Base-by-base conservation (phyloP, 2,329 filamentous ascomycete genomes). In the Talaromyces sp. region DNA sequence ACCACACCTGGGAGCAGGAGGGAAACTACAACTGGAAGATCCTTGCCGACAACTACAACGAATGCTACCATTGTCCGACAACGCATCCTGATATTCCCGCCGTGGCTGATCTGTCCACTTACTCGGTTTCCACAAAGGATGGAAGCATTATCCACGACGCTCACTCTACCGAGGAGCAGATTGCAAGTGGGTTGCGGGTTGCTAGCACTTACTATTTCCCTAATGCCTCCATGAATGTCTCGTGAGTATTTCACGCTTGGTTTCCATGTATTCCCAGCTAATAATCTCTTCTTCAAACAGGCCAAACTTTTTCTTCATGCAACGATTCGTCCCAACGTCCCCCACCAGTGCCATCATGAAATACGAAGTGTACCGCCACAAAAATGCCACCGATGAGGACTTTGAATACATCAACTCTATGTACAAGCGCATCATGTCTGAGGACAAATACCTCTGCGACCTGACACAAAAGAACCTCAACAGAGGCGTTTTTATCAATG, bases 281-380 rank as follows among this genome's bases (percentile, higher is more conserved):
- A 46, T 13, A 9, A 46, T 59, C 62, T 56, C 17, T 2, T 14
- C 17, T 2, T 14, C 17, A 1, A 8, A 31, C 54, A 83, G 81
- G 10, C 78, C 82, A 7, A 59, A 43, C 75, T 86, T 86, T 72
- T 84, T 88, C 76, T 85, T 86, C 74, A 84, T 87, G 65, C 84
- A 87, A 69, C 78, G 84, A 60, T 85, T 86, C 68, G 78, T 87
- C 13, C 85, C 86, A 7, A 78, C 74, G 54, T 76, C 78, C 0
- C 77, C 85, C 0, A 78, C 74, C 50, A 80, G 75, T 46, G 81
- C 79, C 6, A 74, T 74, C 24, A 86, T 88, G 80, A 78, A 79
- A 64, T 87, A 87, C 71, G 84, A 88, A 68, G 82, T 88, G 46
- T 89, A 80, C 77, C 80, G 85, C 61, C 82, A 87, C 78, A 84